phyloP scores from a whole-genome alignment of 306 rosid species.

The Crotalaria pallida region DNA sequence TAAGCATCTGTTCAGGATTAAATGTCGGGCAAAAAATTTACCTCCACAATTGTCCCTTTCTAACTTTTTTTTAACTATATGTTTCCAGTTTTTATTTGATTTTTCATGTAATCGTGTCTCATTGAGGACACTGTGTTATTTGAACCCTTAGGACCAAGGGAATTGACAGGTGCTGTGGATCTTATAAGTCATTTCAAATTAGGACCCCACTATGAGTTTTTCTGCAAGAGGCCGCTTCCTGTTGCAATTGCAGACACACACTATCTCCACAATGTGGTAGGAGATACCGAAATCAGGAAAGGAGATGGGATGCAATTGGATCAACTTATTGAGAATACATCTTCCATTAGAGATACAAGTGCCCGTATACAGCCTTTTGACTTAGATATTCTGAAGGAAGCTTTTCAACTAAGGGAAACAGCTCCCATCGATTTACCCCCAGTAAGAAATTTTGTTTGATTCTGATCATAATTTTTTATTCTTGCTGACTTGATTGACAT shows the following conservation, averaged over 20 bases:
- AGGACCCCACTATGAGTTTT: conserved; percentile 77
- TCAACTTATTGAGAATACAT: conserved; percentile 80
- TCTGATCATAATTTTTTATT: conserved; percentile 5
- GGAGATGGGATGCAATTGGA: conserved; percentile 98
- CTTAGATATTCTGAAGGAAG: conserved; percentile 71
- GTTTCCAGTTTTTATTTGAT: background rate
- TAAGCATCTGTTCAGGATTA: background rate
- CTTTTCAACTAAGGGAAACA: conserved; percentile 82
- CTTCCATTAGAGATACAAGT: conserved; percentile 58
- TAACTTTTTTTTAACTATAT: background rate
- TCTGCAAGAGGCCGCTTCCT: conserved; percentile 94
- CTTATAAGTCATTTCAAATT: conserved; percentile 85
- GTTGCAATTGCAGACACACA: conserved; percentile 79
- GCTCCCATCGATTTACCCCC: conserved; percentile 75
- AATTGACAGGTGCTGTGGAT: conserved; percentile 90
- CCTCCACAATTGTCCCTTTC: background rate
- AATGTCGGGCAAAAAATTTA: background rate
- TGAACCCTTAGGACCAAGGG: conserved; percentile 74
- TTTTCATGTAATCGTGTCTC: background rate
- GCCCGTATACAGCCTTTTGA: conserved; percentile 78
- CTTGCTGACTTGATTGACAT: background rate
- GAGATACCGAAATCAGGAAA: conserved; percentile 92
- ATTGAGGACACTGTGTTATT: conserved; percentile 2
- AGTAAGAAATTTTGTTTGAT: conserved; percentile 47
- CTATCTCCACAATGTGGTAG: conserved; percentile 81